Percentiles rank a stretch among this genome's conserved stretches.
These are phyloP conservation scores for Coemansia sp. DNA, from an alignment of 192 early-diverging fungal species.

Conservation along the genomic window DNA sequence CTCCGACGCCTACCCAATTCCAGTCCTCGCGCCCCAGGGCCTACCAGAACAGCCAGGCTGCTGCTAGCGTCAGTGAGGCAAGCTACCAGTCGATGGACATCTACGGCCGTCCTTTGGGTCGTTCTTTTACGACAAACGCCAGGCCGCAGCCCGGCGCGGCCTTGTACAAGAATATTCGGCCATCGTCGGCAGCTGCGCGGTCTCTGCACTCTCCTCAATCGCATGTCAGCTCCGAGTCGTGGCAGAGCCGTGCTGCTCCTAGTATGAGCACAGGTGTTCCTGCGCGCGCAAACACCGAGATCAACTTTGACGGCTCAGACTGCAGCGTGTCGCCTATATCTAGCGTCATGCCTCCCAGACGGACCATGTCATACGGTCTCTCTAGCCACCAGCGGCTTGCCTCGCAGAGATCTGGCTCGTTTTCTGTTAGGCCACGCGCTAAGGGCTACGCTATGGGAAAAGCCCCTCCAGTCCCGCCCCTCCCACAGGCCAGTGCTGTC, in stretches of 20 bases:
- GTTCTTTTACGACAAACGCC: slow-evolving; percentile 2
- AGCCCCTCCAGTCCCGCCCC: slow-evolving; percentile 39
- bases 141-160: slow-evolving; percentile 27
- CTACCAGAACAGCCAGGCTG: neutral
- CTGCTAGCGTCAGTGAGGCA: neutral
- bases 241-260: slow-evolving; percentile 43
- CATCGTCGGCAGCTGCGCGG: slow-evolving; percentile 4
- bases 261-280: slow-evolving; percentile 13
- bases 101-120: neutral
- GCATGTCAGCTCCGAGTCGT: slow-evolving; percentile 33
- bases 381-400: neutral
- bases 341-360: slow-evolving; percentile 5
- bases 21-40: neutral
- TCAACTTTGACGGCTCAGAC: slow-evolving; percentile 29
- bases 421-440: neutral
- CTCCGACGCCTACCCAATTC: neutral
- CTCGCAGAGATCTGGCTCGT: neutral
- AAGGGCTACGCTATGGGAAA: neutral
- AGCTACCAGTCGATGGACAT: slow-evolving; percentile 2
- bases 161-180: slow-evolving; percentile 17
- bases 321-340: slow-evolving; percentile 17
- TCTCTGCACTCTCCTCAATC: slow-evolving; percentile 17
- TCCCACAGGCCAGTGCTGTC: slow-evolving; percentile 13
- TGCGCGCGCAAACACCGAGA: slow-evolving; percentile 34
- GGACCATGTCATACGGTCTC: slow-evolving; percentile 24